Evolutionary conservation across 768 basidiomycete species (phyloP).

Genomic region (Hortiboletus flavorubellus): DNA sequence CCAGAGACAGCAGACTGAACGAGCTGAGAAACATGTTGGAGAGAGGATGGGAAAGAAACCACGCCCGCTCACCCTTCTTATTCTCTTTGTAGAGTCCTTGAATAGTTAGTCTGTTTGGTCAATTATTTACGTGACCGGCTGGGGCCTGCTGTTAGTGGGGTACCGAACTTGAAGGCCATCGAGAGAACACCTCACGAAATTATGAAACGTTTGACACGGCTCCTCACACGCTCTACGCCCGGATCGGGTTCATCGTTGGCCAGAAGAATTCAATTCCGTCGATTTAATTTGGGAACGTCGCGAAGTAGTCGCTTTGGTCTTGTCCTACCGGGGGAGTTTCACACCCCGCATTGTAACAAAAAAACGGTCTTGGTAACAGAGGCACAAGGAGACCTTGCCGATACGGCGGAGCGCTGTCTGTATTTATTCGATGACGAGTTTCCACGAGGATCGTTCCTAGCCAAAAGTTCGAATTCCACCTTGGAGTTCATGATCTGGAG

Average conservation of each 20-base stretch:
- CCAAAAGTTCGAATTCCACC: not conserved
- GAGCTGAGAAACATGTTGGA: not conserved
- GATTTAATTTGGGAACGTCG: not conserved
- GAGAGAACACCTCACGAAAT: too few species aligned
- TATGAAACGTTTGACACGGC: too few species aligned
- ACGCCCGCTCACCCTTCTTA: not conserved
- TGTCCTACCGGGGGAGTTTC: not conserved
- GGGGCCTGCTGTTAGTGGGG: too few species aligned
- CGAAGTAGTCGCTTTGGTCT: not conserved
- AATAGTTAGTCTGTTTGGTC: not conserved
- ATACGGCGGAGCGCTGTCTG: too few species aligned
- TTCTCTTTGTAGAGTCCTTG: not conserved
- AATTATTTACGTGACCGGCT: not conserved
- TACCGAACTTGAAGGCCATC: too few species aligned
- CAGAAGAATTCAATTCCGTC: not conserved
- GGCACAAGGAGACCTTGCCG: not conserved
- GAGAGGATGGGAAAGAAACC: not conserved
- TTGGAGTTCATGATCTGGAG: too few species aligned
- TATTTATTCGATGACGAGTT: not conserved
- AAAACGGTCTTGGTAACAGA: not conserved
- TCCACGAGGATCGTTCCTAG: not conserved
- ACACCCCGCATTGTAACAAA: too few species aligned
- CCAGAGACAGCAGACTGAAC: slow-evolving; percentile 18
- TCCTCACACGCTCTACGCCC: not conserved
- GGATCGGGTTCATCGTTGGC: not conserved